Percentiles rank a stretch among this genome's conserved stretches.
Conservation (phyloP, 495 filamentous ascomycete species). For the Aspergillus indologenus region DNA sequence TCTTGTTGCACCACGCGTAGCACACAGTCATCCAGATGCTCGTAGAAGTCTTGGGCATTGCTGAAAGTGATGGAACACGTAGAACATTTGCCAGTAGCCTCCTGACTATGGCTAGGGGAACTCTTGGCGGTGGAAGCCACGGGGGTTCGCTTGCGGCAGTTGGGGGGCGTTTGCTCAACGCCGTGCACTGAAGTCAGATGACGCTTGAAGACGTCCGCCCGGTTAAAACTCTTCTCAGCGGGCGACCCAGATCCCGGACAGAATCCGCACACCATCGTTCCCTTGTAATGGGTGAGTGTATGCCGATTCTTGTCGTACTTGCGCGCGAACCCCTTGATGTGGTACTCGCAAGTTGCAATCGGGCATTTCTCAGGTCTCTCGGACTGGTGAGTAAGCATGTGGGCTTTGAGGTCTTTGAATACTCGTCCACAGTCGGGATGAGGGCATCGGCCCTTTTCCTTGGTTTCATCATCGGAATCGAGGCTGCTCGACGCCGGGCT, state of each 20-base stretch:
- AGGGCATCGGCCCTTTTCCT: slow-evolving; percentile 72
- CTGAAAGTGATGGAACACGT: slow-evolving; percentile 89
- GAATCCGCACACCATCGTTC: slow-evolving; percentile 98
- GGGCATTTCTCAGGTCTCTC: slow-evolving; percentile 97
- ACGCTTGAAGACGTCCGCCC: slow-evolving; percentile 97
- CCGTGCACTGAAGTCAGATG: slow-evolving; percentile 91
- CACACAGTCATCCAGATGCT: slow-evolving; percentile 98
- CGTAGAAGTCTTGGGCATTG: slow-evolving; percentile 97
- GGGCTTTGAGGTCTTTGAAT: slow-evolving; percentile 94
- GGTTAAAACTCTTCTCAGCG: slow-evolving; percentile 97
- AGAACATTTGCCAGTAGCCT: slow-evolving; percentile 90
- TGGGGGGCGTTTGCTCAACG: slow-evolving; percentile 93
- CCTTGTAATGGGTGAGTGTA: slow-evolving; percentile 97
- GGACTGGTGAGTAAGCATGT: slow-evolving; percentile 93
- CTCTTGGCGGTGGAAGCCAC: slow-evolving; percentile 50
- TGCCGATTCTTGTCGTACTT: slow-evolving; percentile 99
- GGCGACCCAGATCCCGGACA: slow-evolving; percentile 89
- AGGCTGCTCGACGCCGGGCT: slow-evolving; percentile 51
- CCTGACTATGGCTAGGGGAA: slow-evolving; percentile 58
- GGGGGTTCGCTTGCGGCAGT: slow-evolving; percentile 84
- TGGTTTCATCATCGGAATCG: slow-evolving; percentile 59
- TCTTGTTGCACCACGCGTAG: slow-evolving; percentile 95
- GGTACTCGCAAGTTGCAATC: slow-evolving; percentile 90
- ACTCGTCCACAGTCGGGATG: slow-evolving; percentile 80
- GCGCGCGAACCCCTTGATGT: slow-evolving; percentile 89